Percentiles rank a stretch among this genome's conserved stretches.
phyloP scores from a whole-genome alignment of 331 rosid genomes.

The Cucumis variabilis region DNA sequence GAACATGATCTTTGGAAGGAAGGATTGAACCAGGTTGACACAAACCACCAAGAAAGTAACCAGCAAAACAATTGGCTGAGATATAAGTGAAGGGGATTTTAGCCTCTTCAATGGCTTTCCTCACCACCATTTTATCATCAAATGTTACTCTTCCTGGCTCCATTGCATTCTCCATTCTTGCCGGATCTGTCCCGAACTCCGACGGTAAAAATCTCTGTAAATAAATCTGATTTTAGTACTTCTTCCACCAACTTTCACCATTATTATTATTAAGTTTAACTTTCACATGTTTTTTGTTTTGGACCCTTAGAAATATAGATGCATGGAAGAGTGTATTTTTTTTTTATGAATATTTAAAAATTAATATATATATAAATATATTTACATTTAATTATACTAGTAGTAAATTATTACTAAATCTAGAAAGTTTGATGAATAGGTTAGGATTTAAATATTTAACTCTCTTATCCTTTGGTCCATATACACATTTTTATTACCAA shows the following conservation, averaged over 20 bases:
- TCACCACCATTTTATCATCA: conserved; percentile 77
- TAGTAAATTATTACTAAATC: not conserved
- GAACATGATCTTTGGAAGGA: conserved; percentile 61
- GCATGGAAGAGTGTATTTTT: too few relatives aligned
- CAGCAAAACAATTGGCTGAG: conserved; percentile 74
- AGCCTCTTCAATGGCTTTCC: conserved; percentile 74
- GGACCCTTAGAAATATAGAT: too few relatives aligned
- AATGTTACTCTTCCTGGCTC: conserved; percentile 75
- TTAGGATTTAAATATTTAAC: too few relatives aligned
- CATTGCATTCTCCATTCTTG: conserved; percentile 67
- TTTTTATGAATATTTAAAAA: too few relatives aligned
- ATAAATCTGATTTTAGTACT: not conserved
- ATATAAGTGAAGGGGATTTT: conserved; percentile 68
- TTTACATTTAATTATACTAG: too few relatives aligned
- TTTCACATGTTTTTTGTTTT: too few relatives aligned
- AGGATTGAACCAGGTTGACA: conserved; percentile 63
- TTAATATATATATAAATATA: too few relatives aligned
- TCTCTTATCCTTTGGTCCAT: not conserved
- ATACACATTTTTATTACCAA: too few relatives aligned
- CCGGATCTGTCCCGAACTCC: conserved; percentile 76
- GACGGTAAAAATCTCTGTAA: conserved; percentile 75
- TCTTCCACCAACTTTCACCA: too few relatives aligned
- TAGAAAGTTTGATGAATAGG: not conserved
- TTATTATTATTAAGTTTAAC: too few relatives aligned
- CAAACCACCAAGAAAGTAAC: conserved; percentile 71